Percentiles rank a stretch among this genome's conserved stretches.
Conservation (phyloP, 73 alveolate genomes). For the Tetrahymena borealis region DNA sequence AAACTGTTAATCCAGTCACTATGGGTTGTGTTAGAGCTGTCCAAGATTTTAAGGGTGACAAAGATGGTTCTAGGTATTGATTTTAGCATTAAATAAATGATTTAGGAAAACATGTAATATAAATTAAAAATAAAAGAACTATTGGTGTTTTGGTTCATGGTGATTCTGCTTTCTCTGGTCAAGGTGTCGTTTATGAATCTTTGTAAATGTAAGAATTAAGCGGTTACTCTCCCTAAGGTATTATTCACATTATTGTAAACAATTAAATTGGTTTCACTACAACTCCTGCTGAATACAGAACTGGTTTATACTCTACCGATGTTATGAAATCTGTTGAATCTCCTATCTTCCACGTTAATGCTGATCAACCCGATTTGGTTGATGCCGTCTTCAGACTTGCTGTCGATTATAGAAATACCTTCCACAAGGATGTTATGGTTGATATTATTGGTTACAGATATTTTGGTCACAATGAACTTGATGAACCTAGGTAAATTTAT, state of each 20-base stretch:
- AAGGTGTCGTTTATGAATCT: slow-evolving; percentile 93
- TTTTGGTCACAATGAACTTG: slow-evolving; percentile 93
- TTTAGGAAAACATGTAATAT: no score
- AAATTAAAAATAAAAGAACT: background rate
- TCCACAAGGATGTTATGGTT: slow-evolving; percentile 50
- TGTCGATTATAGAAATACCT: slow-evolving; percentile 45
- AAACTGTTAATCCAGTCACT: slow-evolving; percentile 88
- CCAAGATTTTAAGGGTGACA: slow-evolving; percentile 50
- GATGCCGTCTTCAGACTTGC: slow-evolving; percentile 54
- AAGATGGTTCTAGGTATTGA: background rate
- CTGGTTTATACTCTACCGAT: slow-evolving; percentile 77
- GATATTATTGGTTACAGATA: slow-evolving; percentile 91
- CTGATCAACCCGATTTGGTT: slow-evolving; percentile 65
- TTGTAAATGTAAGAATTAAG: slow-evolving; percentile 75
- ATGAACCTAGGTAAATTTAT: slow-evolving; percentile 58
- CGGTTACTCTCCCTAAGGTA: slow-evolving; percentile 82
- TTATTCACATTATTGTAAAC: slow-evolving; percentile 84
- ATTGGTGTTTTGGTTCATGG: slow-evolving; percentile 77
- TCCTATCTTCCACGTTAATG: slow-evolving; percentile 93
- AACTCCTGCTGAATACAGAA: slow-evolving; percentile 75
- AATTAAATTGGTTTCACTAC: slow-evolving; percentile 94
- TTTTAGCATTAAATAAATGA: background rate
- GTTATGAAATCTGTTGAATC: slow-evolving; percentile 82
- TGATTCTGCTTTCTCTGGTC: slow-evolving; percentile 96
- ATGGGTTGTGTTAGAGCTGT: slow-evolving; percentile 84